These are phyloP conservation scores for Saturnispora serradocipensis DNA, from an alignment of 805 yeast species.

Conservation along the genomic window DNA sequence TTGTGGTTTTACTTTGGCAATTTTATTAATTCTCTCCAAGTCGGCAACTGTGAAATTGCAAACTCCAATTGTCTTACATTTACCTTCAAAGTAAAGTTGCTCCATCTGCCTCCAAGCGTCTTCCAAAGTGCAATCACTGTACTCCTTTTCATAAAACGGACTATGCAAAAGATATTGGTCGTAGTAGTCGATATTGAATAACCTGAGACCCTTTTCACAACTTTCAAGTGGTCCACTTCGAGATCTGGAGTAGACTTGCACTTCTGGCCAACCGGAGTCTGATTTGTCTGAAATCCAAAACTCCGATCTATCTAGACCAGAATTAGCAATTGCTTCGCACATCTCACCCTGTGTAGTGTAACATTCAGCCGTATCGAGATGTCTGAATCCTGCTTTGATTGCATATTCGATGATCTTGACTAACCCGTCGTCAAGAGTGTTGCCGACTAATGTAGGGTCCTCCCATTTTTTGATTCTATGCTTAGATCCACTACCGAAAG, in stretches of 20 bases:
- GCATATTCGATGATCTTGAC: slow-evolving; percentile 40
- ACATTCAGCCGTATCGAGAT: slow-evolving; percentile 62
- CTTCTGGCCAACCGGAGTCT: slow-evolving; percentile 31
- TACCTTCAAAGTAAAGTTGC: slow-evolving; percentile 34
- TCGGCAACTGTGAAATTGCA: slow-evolving; percentile 49
- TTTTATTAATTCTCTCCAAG: slow-evolving; percentile 33
- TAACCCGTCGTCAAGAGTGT: slow-evolving; percentile 29
- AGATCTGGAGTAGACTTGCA: slow-evolving; percentile 9
- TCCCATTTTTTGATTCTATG: slow-evolving; percentile 35
- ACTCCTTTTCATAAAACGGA: slow-evolving; percentile 38
- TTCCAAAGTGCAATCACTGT: slow-evolving; percentile 37
- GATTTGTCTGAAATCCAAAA: slow-evolving; percentile 57
- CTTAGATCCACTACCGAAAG: slow-evolving; percentile 50
- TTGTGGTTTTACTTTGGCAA: slow-evolving; percentile 42
- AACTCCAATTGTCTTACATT: slow-evolving; percentile 44
- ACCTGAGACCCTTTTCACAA: slow-evolving; percentile 37
- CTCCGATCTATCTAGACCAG: slow-evolving; percentile 36
- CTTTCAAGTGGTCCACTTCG: slow-evolving; percentile 39
- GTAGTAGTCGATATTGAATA: slow-evolving; percentile 42
- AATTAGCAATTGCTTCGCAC: slow-evolving; percentile 40
- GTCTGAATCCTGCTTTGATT: slow-evolving; percentile 43
- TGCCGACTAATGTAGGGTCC: slow-evolving; percentile 15
- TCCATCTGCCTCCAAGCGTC: slow-evolving; percentile 44
- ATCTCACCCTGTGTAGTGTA: slow-evolving; percentile 55
- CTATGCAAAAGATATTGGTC: slow-evolving; percentile 57